Conservation (phyloP, 192 early-diverging fungal species). For the Phycomyces blakesleeanus region DNA sequence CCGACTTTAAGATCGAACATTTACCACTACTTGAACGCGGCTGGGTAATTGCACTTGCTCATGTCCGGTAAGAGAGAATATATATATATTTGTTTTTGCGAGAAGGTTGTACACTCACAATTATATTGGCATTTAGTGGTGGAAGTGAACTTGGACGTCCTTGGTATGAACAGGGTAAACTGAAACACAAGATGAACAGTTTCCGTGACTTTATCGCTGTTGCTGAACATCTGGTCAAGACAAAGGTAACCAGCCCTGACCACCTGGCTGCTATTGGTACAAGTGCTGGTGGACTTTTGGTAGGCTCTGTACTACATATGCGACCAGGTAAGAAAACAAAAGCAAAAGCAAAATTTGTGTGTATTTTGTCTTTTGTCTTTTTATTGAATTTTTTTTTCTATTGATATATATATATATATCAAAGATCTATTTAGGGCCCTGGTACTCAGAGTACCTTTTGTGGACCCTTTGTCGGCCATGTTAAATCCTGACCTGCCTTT, state of each 20-base stretch:
- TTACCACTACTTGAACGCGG: conserved; percentile 76
- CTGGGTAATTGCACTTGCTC: conserved; percentile 78
- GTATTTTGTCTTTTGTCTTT: no score
- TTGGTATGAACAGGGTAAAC: conserved; percentile 78
- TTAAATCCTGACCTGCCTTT: conserved; percentile 65
- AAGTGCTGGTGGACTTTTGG: conserved; percentile 75
- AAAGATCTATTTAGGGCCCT: conserved; percentile 74
- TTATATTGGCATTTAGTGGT: conserved; percentile 44
- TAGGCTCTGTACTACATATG: conserved; percentile 53
- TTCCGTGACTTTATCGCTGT: conserved; percentile 70
- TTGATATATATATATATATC: no score
- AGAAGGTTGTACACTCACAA: background rate
- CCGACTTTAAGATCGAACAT: conserved; percentile 71
- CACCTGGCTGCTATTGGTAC: conserved; percentile 64
- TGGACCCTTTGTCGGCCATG: conserved; percentile 87
- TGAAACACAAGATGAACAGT: conserved; percentile 67
- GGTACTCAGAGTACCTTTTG: conserved; percentile 75
- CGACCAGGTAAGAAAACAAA: conserved; percentile 6
- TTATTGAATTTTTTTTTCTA: no score
- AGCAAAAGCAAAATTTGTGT: background rate
- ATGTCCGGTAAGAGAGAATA: conserved; percentile 48
- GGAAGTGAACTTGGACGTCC: conserved; percentile 71
- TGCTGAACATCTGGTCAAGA: conserved; percentile 58
- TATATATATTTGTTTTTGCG: no score
- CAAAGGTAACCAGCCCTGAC: conserved; percentile 49